phyloP scores from a whole-genome alignment of 2,329 filamentous ascomycete genomes.

The Venturiaceae sp. region DNA sequence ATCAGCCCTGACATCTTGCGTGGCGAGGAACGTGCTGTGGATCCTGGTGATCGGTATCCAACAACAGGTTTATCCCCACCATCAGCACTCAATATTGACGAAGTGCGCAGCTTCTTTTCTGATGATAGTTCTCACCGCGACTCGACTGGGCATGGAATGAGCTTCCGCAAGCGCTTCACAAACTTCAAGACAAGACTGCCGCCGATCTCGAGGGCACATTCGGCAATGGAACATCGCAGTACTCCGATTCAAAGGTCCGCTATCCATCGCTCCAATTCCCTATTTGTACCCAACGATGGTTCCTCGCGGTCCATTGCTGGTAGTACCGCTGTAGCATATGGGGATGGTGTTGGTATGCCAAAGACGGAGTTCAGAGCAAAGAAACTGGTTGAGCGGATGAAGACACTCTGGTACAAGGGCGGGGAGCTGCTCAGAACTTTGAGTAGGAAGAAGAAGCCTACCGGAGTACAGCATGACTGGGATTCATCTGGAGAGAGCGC shows the following conservation, averaged over 20 bases:
- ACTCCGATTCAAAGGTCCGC: background rate
- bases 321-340: conserved; percentile 8
- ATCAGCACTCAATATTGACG: conserved; percentile 26
- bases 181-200: conserved; percentile 15
- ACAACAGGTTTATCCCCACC: conserved; percentile 35
- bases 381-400: conserved; percentile 27
- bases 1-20: conserved; percentile 15
- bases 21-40: conserved; percentile 20
- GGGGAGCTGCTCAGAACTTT: conserved; percentile 12
- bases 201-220: conserved; percentile 10
- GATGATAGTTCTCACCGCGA: conserved; percentile 23
- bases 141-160: conserved; percentile 13
- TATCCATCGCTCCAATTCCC: conserved; percentile 3
- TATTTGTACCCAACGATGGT: background rate
- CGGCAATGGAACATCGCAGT: conserved; percentile 9
- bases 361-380: conserved; percentile 29
- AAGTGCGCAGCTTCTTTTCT: conserved; percentile 32
- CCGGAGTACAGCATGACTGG: background rate
- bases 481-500: conserved; percentile 3
- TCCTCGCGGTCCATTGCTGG: background rate
- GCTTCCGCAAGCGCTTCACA: conserved; percentile 25
- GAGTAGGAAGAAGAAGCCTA: conserved; percentile 4
- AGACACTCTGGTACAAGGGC: conserved; percentile 22
- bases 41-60: conserved; percentile 39
- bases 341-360: conserved; percentile 25